Evolutionary conservation across 352 stramenopile species (phyloP).

Genomic region (Lagenidium giganteum): DNA sequence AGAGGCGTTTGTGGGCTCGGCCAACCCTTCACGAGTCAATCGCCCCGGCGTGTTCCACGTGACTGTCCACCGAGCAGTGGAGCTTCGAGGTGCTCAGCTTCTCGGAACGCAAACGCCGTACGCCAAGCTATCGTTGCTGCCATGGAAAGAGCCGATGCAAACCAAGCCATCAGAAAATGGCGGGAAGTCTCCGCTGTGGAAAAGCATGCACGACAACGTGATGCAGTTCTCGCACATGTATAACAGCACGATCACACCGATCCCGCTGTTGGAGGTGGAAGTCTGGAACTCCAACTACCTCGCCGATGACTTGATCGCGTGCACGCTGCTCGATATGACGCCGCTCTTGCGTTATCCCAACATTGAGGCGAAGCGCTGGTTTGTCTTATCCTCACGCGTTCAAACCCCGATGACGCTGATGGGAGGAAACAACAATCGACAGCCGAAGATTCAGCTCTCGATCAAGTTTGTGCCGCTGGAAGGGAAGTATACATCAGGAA

Average conservation of each 20-base stretch:
- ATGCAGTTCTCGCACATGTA: slow-evolving; percentile 88
- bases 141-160: slow-evolving; percentile 82
- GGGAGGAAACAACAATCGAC: too few species aligned
- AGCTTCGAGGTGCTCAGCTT: slow-evolving; percentile 58
- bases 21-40: slow-evolving; percentile 53
- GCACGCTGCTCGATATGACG: slow-evolving; percentile 75
- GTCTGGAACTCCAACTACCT: slow-evolving; percentile 86
- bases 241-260: slow-evolving; percentile 84
- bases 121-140: slow-evolving; percentile 65
- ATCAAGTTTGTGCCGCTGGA: slow-evolving; percentile 77
- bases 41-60: slow-evolving; percentile 70
- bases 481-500: slow-evolving; percentile 44
- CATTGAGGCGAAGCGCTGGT: slow-evolving; percentile 71
- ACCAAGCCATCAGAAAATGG: slow-evolving; percentile 74
- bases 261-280: slow-evolving; percentile 78
- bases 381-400: slow-evolving; percentile 63
- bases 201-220: slow-evolving; percentile 61
- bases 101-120: slow-evolving; percentile 68
- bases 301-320: slow-evolving; percentile 74
- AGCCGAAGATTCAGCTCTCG: slow-evolving; percentile 61
- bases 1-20: slow-evolving; percentile 36
- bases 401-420: slow-evolving; percentile 31
- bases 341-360: slow-evolving; percentile 73
- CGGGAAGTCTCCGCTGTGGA: slow-evolving; percentile 71
- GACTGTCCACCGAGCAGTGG: slow-evolving; percentile 66